Percentiles rank a stretch among this genome's conserved stretches.
phyloP scores from a whole-genome alignment of 768 basidiomycete species.

The Suillus subluteus region DNA sequence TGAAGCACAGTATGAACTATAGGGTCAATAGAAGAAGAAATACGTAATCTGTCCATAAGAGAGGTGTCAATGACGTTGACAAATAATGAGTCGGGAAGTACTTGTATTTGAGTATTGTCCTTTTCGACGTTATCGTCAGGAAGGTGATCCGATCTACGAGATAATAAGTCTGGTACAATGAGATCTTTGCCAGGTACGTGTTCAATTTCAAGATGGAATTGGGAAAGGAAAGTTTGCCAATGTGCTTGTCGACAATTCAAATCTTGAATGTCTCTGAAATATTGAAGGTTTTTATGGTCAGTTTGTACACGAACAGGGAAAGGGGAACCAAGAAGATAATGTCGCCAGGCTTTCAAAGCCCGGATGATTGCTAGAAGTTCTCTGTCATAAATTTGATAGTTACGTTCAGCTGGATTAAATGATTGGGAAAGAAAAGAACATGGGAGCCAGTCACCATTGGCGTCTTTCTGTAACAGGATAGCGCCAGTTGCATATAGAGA shows the following conservation, averaged over 20 bases:
- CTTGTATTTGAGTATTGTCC: too few relatives aligned
- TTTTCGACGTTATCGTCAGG: background rate
- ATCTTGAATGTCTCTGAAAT: constrained; percentile 10
- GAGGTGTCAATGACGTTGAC: too few relatives aligned
- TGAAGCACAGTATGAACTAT: too few relatives aligned
- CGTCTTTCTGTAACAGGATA: background rate
- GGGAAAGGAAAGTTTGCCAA: background rate
- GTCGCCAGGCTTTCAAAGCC: constrained; percentile 18
- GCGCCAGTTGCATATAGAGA: background rate
- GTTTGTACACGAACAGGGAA: constrained; percentile 36
- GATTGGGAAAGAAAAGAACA: background rate
- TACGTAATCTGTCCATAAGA: too few relatives aligned
- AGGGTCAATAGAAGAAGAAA: too few relatives aligned
- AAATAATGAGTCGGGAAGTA: too few relatives aligned
- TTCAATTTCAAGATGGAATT: background rate
- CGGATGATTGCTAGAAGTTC: constrained; percentile 10
- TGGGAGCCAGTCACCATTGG: background rate
- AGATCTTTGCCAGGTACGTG: constrained; percentile 16
- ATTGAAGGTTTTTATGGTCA: constrained; percentile 29
- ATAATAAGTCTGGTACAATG: background rate
- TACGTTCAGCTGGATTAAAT: constrained; percentile 36
- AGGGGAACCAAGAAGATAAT: constrained; percentile 38
- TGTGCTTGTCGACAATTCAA: constrained; percentile 42
- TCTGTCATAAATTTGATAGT: constrained; percentile 50
- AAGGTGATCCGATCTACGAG: background rate